Base-by-base conservation (phyloP, 1,284 basidiomycete genomes). In the Acaromyces ingoldii region DNA sequence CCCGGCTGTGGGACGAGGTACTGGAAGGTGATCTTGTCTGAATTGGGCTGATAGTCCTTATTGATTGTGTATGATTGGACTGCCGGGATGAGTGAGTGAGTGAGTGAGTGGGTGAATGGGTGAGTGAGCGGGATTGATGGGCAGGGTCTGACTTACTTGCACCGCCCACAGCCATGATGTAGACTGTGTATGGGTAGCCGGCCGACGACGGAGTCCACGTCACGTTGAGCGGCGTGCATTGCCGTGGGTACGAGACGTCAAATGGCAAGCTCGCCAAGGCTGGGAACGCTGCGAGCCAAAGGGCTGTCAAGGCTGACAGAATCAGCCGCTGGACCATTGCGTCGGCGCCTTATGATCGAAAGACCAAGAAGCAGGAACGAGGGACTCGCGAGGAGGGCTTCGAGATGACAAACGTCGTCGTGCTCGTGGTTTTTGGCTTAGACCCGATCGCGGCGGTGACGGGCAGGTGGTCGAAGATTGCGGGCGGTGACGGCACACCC, bases 191-290 rank as follows among this genome's bases (percentile, higher is more conserved):
- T 7, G 65, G 65, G 19, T 57, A 67, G 24, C 22, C 51, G 17
- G 28, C 3, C 0, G 42, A 22, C 9, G 13, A 10, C 2, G 60
- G 57, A 19, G 44, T 57, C 61, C 61, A 67, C 3, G 65, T 63
- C 28, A 67, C 51, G 45, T 67, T 67, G 31, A 67, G 57, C 7
- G 65, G 65, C 1, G 58, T 57, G 50, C 65, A 67, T 37, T 67
- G 59, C 40, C 55, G 55, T 2, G 59, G 22, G 5, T 28, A 49
- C 5, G n/a, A 19, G 24, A 19, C 24, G 15, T 30, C 38, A n/a
- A 49, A 41, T 6, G 5, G 6, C 3, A 45, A 22, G 42, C 26
- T 28, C 11, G 42, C 42, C 4, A 6, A n/a, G 24, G 26, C 19
- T 4, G 42, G n/a, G n/a, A n/a, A n/a, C n/a, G n/a, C n/a, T n/a